Base-by-base conservation (phyloP, 2,329 filamentous ascomycete species). In the Cladophialophora carrionii region DNA sequence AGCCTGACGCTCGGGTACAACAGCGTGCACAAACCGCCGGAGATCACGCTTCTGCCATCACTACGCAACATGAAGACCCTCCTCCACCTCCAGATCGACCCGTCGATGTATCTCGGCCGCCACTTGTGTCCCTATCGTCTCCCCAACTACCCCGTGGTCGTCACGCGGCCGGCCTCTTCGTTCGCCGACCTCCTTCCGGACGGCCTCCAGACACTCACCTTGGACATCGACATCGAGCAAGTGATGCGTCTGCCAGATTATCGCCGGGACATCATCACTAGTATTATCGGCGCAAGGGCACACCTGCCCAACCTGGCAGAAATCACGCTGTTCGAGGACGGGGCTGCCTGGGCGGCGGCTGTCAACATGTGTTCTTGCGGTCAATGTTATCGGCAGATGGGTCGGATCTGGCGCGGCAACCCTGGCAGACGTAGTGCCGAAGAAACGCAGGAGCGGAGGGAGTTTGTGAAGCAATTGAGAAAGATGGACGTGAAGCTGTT, bases 151-250 rank as follows among this genome's bases (percentile, higher is more conserved):
- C 52, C 52, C 29, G 29, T 54, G 2, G 17, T 54, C 52, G 29
- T 32, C 29, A 54, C 52, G 8, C 52, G 52, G 8, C 9, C 52
- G 17, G 29, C 17, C 12, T 54, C 52, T 10, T 29, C 24, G 9
- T 54, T 54, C 9, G 52, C 52, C 52, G 52, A 54, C 17, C 26
- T 54, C 52, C 52, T 54, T 12, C 52, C 52, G 7, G 17, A 54
- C 52, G 29, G n/a, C 29, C 52, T 54, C 29, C 24, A 54, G 29
- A 54, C 52, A 7, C 52, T 54, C 8, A 32, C 29, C 1, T 10
- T 54, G 14, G 52, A 54, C 52, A 34, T 54, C 4, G 29, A 54
- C 52, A n/a, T 22, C 14, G 52, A 54, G 29, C 52, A 54, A 10
- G 52, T 34, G 7, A n/a, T 29, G 52, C 52, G 52, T 5, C n/a